phyloP scores from a whole-genome alignment of 371 early-diverging fungal species.

The Saksenaea vasiformis region DNA sequence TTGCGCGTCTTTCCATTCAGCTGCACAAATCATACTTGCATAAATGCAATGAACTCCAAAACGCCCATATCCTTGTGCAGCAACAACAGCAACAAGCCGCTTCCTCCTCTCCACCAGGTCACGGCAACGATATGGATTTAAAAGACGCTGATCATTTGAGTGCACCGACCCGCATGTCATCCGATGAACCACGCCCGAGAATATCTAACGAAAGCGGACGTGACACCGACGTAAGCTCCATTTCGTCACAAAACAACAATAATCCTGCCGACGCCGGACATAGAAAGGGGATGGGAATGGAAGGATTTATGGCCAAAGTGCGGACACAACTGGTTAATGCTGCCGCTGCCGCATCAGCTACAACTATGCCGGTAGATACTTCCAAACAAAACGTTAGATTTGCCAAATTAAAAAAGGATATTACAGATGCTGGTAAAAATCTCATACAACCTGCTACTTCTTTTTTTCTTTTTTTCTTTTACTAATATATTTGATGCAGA shows the following conservation, averaged over 20 bases:
- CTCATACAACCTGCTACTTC: not conserved
- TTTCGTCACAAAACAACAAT: slow-evolving; percentile 13
- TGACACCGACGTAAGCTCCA: slow-evolving; percentile 28
- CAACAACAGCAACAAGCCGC: slow-evolving; percentile 29
- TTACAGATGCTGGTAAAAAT: slow-evolving; percentile 53
- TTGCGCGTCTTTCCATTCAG: slow-evolving; percentile 17
- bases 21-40: slow-evolving; percentile 46
- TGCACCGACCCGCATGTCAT: slow-evolving; percentile 12
- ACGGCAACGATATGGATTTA: slow-evolving; percentile 3
- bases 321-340: slow-evolving; percentile 43
- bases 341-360: slow-evolving; percentile 32
- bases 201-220: slow-evolving; percentile 35
- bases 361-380: slow-evolving; percentile 24
- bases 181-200: slow-evolving; percentile 34
- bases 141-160: slow-evolving; percentile 14
- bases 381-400: slow-evolving; percentile 39
- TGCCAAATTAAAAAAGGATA: slow-evolving; percentile 55
- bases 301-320: slow-evolving; percentile 48
- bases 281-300: slow-evolving; percentile 39
- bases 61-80: slow-evolving; percentile 22
- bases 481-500: slow-evolving; percentile 30
- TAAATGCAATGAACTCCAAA: slow-evolving; percentile 38
- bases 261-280: slow-evolving; percentile 10
- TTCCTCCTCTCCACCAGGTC: slow-evolving; percentile 4
- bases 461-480: not conserved